A percentile compares a stretch with the other conserved stretches of the same genome.
These are phyloP conservation scores for Geranium brycei DNA, from an alignment of 345 rosid genomes.

Conservation along the genomic window DNA sequence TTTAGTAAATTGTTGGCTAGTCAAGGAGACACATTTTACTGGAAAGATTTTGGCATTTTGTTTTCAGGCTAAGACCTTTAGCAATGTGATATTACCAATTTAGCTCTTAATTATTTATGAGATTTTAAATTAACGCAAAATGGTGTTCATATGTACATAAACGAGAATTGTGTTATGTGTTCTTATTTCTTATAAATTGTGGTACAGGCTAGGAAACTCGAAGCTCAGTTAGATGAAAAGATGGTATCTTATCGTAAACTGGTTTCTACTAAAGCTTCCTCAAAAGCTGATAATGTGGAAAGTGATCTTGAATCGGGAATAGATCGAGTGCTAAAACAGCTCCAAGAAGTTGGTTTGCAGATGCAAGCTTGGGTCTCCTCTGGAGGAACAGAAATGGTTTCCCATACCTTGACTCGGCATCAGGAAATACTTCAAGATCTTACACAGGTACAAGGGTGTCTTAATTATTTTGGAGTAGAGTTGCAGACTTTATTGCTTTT, in stretches of 20 bases:
- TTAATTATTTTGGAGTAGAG: neutral
- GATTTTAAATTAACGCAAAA: too few relatives aligned
- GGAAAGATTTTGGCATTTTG: too few relatives aligned
- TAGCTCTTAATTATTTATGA: too few relatives aligned
- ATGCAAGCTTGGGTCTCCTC: constrained; percentile 98
- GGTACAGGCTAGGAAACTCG: constrained; percentile 81
- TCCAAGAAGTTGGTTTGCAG: constrained; percentile 71
- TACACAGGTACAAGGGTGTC: constrained; percentile 46
- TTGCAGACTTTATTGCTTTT: neutral
- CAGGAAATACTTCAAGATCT: constrained; percentile 94
- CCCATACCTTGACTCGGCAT: constrained; percentile 92
- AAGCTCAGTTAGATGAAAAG: constrained; percentile 96
- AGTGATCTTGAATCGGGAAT: constrained; percentile 72
- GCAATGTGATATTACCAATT: too few relatives aligned
- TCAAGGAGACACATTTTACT: too few relatives aligned
- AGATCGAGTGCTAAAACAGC: constrained; percentile 50
- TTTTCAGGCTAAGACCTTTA: too few relatives aligned
- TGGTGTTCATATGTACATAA: neutral
- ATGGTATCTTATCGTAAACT: constrained; percentile 80
- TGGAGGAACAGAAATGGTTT: constrained; percentile 96
- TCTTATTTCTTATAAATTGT: neutral
- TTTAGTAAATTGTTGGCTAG: too few relatives aligned
- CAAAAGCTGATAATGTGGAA: constrained; percentile 48
- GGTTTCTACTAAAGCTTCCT: constrained; percentile 56
- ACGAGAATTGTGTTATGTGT: neutral